Base-by-base conservation (phyloP, 345 rosid species). In the Brassica nigra region DNA sequence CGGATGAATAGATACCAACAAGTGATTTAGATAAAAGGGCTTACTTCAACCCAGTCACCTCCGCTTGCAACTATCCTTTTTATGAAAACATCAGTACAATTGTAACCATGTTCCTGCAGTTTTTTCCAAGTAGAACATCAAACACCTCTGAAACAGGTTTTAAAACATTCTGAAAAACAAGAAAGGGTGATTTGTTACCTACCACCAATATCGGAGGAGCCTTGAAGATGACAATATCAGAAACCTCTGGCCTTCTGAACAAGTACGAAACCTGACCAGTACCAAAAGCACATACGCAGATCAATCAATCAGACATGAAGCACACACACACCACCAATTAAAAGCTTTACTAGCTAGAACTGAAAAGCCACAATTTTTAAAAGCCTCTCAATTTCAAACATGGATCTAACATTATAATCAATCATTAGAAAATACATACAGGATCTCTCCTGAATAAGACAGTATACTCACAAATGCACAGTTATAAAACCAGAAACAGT, bases 61-160 rank as follows among this genome's bases (percentile, higher is more conserved):
- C 87, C 95, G 79, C 84, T 89, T 5, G 99, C 99, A 67, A 95
- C 99, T 67, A 95, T 84, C 83, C 99, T 91, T 82, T 95, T 95
- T 20, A 95, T 90, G 81, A 91, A 91, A 33, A 89, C 97, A 79
- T 88, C 97, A 11, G 84, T 82, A 15, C 90, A 82, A 27, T 84
- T 87, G 78, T 64, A 90, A 65, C 94, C 96, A 76, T 78, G 4
- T 81, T 94, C 91, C 98, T 94, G 70, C 55, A 47, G 70, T 33
- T 18, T 49, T 33, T 36, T 57, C 80, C 72, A 69, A 78, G 11
- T 49, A 47, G 28, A 54, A 70, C 42, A 66, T 65, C 70, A 77
- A 66, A 34, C 71, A 59, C 75, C 61, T 66, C 6, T 28, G 18
- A 3, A 61, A 20, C 39, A 1, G 7, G 33, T 30, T 66, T 42